Percentiles rank a stretch among this genome's conserved stretches.
phyloP scores from a whole-genome alignment of 306 rosid genomes.

The Sicyos edulis region DNA sequence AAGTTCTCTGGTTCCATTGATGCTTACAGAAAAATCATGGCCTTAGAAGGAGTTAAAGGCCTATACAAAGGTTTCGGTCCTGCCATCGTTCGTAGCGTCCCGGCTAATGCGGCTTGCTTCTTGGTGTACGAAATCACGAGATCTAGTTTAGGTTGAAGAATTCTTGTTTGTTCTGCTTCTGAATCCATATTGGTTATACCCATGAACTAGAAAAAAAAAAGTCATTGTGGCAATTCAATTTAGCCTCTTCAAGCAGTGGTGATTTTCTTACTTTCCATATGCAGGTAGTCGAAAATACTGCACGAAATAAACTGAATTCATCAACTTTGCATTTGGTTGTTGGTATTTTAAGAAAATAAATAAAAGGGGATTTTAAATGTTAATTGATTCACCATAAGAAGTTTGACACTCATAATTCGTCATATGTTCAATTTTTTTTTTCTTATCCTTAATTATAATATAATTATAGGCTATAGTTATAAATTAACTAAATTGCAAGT shows the following conservation, averaged over 20 bases:
- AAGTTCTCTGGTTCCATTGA: conserved; percentile 71
- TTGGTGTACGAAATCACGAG: conserved; percentile 86
- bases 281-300: neutral
- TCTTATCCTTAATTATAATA: no score
- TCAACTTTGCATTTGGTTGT: neutral
- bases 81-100: conserved; percentile 80
- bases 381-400: no score
- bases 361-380: neutral
- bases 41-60: conserved; percentile 72
- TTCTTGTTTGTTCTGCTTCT: conserved; percentile 7
- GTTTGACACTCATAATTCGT: no score
- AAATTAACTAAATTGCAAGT: no score
- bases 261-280: neutral
- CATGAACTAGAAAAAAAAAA: neutral
- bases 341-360: neutral
- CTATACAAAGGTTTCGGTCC: conserved; percentile 92
- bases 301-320: neutral
- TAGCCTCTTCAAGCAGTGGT: neutral
- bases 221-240: neutral
- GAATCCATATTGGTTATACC: neutral
- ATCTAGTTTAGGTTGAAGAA: conserved; percentile 56
- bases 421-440: no score
- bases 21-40: conserved; percentile 67
- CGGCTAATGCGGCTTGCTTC: conserved; percentile 98
- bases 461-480: no score